These are phyloP conservation scores for Calonectria henricotiae DNA, from an alignment of 2,329 filamentous ascomycete species.

Conservation along the genomic window DNA sequence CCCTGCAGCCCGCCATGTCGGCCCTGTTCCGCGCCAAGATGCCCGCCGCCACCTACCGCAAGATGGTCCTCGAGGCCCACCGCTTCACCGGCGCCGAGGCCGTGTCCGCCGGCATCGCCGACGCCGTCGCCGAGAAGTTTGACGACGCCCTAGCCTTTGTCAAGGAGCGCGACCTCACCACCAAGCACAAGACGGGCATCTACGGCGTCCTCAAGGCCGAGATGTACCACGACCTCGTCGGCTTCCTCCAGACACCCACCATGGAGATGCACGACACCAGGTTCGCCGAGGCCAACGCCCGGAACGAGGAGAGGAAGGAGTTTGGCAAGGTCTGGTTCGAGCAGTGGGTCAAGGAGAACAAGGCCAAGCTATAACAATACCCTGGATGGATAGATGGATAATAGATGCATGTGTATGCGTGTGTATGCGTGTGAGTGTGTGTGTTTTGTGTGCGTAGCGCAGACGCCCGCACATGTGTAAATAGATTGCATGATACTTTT, in stretches of 20 bases:
- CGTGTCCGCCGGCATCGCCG: conserved; percentile 78
- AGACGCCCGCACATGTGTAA: conserved; percentile 6
- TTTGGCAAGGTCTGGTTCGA: conserved; percentile 66
- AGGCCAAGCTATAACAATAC: conserved; percentile 58
- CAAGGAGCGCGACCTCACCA: conserved; percentile 70
- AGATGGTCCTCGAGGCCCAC: conserved; percentile 81
- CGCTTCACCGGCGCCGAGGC: conserved; percentile 78
- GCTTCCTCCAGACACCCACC: conserved; percentile 69
- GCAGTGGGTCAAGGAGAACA: conserved; percentile 65
- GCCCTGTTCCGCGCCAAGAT: conserved; percentile 82
- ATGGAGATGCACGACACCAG: conserved; percentile 68
- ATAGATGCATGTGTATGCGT: background rate
- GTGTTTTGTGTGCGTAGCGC: too few species aligned
- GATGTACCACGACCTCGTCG: conserved; percentile 80
- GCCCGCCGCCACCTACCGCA: conserved; percentile 70
- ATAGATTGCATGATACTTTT: conserved; percentile 15
- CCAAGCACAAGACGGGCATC: conserved; percentile 76
- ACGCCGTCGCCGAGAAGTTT: conserved; percentile 74
- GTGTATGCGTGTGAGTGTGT: background rate
- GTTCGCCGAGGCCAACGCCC: conserved; percentile 61
- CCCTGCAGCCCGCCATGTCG: conserved; percentile 82
- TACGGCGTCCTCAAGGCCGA: conserved; percentile 83
- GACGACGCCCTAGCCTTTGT: conserved; percentile 77
- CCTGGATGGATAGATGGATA: too few species aligned
- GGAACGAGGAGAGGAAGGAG: conserved; percentile 62